These are phyloP conservation scores for Penicillium sp. DNA, from an alignment of 2,329 filamentous ascomycete species.

Conservation along the genomic window DNA sequence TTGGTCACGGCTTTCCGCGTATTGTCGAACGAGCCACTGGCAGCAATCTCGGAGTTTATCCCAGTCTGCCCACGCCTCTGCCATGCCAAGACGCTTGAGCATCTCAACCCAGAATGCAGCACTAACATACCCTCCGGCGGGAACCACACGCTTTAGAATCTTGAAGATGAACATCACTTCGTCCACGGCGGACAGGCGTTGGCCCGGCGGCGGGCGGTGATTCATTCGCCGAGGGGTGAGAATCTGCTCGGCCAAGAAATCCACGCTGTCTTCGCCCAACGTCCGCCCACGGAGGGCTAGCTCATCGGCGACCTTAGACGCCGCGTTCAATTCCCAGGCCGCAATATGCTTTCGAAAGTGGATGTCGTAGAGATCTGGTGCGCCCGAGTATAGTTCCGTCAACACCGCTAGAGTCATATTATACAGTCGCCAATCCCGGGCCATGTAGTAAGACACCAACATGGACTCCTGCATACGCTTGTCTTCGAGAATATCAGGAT, in stretches of 20 bases:
- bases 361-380: constrained; percentile 33
- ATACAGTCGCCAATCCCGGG: constrained; percentile 50
- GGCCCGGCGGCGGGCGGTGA: constrained; percentile 21
- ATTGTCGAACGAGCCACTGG: constrained; percentile 50
- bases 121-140: constrained; percentile 42
- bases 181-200: constrained; percentile 31
- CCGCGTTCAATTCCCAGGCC: constrained; percentile 29
- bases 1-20: constrained; percentile 21
- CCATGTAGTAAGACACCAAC: constrained; percentile 51
- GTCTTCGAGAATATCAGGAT: constrained; percentile 63
- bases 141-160: constrained; percentile 48
- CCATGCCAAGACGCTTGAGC: constrained; percentile 59
- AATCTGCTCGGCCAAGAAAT: constrained; percentile 39
- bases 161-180: constrained; percentile 46
- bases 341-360: constrained; percentile 40
- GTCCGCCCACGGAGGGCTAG: constrained; percentile 48
- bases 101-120: constrained; percentile 55
- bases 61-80: constrained; percentile 41
- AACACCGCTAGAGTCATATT: constrained; percentile 57
- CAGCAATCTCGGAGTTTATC: constrained; percentile 51
- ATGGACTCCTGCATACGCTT: constrained; percentile 52
- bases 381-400: constrained; percentile 34
- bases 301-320: constrained; percentile 41
- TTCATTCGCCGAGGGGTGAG: constrained; percentile 30
- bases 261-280: constrained; percentile 45